A percentile compares a stretch with the other conserved stretches of the same genome.
These are phyloP conservation scores for Kockiozyma suomiensis DNA, from an alignment of 805 yeast genomes.

Conservation along the genomic window DNA sequence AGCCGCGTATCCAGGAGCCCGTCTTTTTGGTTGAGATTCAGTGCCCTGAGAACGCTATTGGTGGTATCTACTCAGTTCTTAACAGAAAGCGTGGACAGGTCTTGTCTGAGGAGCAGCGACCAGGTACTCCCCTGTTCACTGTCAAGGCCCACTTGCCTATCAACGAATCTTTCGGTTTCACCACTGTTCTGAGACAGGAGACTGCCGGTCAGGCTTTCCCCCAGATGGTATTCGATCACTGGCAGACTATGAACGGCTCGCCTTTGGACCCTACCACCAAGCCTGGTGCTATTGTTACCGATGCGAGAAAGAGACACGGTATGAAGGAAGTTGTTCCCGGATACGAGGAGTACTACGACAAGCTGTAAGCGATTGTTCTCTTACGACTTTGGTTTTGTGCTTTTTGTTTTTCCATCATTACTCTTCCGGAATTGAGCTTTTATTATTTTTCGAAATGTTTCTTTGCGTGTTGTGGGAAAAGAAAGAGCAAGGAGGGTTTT, in stretches of 20 bases:
- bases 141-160: constrained; percentile 99
- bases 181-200: constrained; percentile 99
- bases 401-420: not conserved
- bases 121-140: constrained; percentile 99
- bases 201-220: constrained; percentile 99
- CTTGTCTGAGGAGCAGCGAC: constrained; percentile 98
- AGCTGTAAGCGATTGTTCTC: constrained; percentile 45
- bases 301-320: constrained; percentile 93
- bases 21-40: constrained; percentile 98
- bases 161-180: constrained; percentile 99
- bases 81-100: constrained; percentile 99
- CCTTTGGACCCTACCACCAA: constrained; percentile 82
- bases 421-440: not conserved
- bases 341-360: constrained; percentile 94
- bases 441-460: not conserved
- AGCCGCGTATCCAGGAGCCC: constrained; percentile 99
- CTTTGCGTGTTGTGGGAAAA: too few relatives aligned
- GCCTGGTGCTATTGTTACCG: constrained; percentile 66
- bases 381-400: not conserved
- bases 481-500: not conserved
- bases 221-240: constrained; percentile 99
- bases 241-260: constrained; percentile 90
- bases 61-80: constrained; percentile 99
- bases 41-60: constrained; percentile 99
- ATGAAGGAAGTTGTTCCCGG: constrained; percentile 97